phyloP scores from a whole-genome alignment of 192 early-diverging fungal genomes.

The Rhizophagus clarus region DNA sequence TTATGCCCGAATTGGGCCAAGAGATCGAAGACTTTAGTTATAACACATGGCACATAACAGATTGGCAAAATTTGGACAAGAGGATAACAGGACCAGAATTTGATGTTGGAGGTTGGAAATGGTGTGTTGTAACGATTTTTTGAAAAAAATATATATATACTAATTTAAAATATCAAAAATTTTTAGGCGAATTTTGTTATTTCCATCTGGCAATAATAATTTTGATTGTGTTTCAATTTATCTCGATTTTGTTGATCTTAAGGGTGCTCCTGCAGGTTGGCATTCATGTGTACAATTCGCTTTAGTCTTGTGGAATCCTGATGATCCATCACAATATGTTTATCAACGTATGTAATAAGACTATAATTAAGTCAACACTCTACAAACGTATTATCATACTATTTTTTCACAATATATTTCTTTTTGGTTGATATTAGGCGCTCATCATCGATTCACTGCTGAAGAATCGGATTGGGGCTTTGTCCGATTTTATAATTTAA shows the following conservation, averaged over 20 bases:
- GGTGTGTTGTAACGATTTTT: constrained; percentile 26
- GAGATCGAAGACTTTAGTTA: constrained; percentile 44
- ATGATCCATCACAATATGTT: constrained; percentile 61
- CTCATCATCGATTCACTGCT: constrained; percentile 81
- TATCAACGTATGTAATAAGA: constrained; percentile 50
- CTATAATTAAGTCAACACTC: not conserved
- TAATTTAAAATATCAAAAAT: no score
- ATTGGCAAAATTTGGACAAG: constrained; percentile 43
- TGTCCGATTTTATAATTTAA: constrained; percentile 69
- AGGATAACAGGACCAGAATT: constrained; percentile 52
- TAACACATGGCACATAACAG: constrained; percentile 43
- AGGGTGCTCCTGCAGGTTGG: constrained; percentile 61
- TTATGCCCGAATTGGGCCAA: constrained; percentile 39
- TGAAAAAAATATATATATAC: no score
- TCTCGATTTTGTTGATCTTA: constrained; percentile 81
- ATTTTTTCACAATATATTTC: not conserved
- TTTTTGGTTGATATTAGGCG: constrained; percentile 35
- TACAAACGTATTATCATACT: not conserved
- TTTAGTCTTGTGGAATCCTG: constrained; percentile 72
- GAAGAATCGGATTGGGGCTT: constrained; percentile 97
- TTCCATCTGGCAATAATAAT: constrained; percentile 82
- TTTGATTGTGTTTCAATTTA: constrained; percentile 78
- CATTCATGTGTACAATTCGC: constrained; percentile 84
- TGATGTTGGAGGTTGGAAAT: constrained; percentile 50
- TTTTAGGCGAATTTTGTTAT: constrained; percentile 82